A percentile compares a stretch with the other conserved stretches of the same genome.
phyloP scores from a whole-genome alignment of 2,329 filamentous ascomycete genomes.

The Aureobasidium sp. region DNA sequence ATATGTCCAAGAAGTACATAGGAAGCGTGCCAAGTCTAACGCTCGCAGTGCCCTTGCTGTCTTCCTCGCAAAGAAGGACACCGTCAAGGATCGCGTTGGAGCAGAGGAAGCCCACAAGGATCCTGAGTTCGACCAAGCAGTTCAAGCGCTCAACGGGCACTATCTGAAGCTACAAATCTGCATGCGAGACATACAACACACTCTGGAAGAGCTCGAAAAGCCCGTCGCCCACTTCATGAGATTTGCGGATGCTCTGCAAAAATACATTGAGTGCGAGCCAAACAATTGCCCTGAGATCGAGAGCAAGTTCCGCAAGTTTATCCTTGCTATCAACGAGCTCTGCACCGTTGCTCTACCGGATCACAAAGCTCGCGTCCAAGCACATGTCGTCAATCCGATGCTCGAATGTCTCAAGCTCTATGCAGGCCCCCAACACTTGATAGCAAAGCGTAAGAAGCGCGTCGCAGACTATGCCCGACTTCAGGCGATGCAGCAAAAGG shows the following conservation, averaged over 20 bases:
- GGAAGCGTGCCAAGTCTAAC: slow-evolving; percentile 84
- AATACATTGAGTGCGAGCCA: slow-evolving; percentile 63
- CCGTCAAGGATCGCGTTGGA: slow-evolving; percentile 65
- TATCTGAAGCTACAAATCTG: slow-evolving; percentile 90
- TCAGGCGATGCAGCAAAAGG: slow-evolving; percentile 67
- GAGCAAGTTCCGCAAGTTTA: slow-evolving; percentile 90
- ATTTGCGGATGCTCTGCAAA: slow-evolving; percentile 74
- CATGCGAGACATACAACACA: slow-evolving; percentile 87
- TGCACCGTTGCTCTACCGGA: slow-evolving; percentile 75
- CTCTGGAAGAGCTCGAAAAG: slow-evolving; percentile 72
- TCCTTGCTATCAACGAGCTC: slow-evolving; percentile 78
- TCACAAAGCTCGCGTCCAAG: slow-evolving; percentile 66
- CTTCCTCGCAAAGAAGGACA: slow-evolving; percentile 83
- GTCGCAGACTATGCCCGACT: slow-evolving; percentile 80
- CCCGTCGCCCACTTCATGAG: slow-evolving; percentile 76
- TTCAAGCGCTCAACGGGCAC: slow-evolving; percentile 85
- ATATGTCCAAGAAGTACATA: slow-evolving; percentile 78
- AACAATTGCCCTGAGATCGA: slow-evolving; percentile 77
- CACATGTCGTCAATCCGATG: slow-evolving; percentile 79
- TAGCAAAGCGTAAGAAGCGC: slow-evolving; percentile 93
- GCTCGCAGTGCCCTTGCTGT: slow-evolving; percentile 76
- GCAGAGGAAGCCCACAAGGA: slow-evolving; percentile 67
- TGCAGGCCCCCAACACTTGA: slow-evolving; percentile 75
- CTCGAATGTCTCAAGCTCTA: slow-evolving; percentile 71
- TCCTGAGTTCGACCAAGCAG: slow-evolving; percentile 68